Evolutionary conservation across 345 rosid genomes (phyloP), one percentile per base, ranked within the genome.

Genomic region (Citrus medica): DNA sequence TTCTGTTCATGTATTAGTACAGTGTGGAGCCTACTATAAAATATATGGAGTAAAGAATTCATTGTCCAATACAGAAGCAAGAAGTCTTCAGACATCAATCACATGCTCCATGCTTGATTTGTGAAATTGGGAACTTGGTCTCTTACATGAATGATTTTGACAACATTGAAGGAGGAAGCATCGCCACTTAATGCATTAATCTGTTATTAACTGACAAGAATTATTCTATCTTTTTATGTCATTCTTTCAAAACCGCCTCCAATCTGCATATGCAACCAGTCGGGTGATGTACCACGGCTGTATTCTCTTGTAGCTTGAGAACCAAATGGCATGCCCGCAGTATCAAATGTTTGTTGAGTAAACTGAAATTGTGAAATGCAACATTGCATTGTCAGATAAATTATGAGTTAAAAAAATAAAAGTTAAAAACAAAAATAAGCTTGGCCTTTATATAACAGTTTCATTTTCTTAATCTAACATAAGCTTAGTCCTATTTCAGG

Each of bases 261-360:
- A 74, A 94, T 79, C 86, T 93, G 95, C 94, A 91, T 94, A 73
- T 91, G 98, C 90, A 94, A 83, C 98, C 96, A 94, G 73, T 94
- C 94, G 0, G 93, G 92, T 67, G 96, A 94, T 67, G 98, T 72
- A 71, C 89, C 89, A 3, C 85, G 88, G 58, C 83, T 79, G 80
- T 84, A 91, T 63, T 87, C 96, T 86, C 93, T 87, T 5, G 89
- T 63, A 14, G 92, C 85, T 84, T 90, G 97, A 3, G 93, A 81
- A 67, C 86, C 88, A 55, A 90, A 92, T 68, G 87, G 89, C 83
- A 91, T 78, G 37, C 87, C 92, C 22, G 82, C 69, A 67, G 86
- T 48, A 67, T 90, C 93, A 81, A 83, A 92, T 33, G 83, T 77
- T 83, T 88, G 97, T 78, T 91, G 91, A 79, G 88, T 92, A 83